Evolutionary conservation across 305 asterid species (phyloP).

Genomic region (Plantago coronopus): DNA sequence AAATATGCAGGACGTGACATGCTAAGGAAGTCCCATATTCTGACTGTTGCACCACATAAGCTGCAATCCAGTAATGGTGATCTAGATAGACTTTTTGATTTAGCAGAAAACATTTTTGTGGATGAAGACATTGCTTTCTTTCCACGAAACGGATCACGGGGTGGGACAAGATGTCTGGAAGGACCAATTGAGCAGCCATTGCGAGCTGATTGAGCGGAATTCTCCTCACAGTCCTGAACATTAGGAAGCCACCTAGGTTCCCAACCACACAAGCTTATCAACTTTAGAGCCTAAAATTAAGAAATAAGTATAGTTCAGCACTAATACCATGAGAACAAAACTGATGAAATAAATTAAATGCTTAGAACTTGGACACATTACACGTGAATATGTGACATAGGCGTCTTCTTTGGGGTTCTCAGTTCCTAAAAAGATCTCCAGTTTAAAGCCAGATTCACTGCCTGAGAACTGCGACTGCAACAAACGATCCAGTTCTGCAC

Average conservation of each 20-base stretch:
- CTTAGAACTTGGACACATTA: conserved; percentile 35
- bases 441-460: conserved; percentile 67
- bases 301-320: conserved; percentile 16
- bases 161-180: conserved; percentile 55
- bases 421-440: conserved; percentile 54
- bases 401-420: conserved; percentile 68
- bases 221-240: conserved; percentile 96
- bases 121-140: conserved; percentile 79
- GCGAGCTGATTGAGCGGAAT: conserved; percentile 97
- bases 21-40: conserved; percentile 88
- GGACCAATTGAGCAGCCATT: conserved; percentile 82
- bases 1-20: conserved; percentile 74
- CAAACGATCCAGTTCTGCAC: conserved; percentile 82
- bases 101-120: conserved; percentile 46
- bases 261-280: conserved; percentile 99
- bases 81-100: conserved; percentile 70
- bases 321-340: conserved; percentile 1
- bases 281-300: conserved; percentile 76
- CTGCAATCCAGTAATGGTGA: conserved; percentile 94
- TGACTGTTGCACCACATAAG: conserved; percentile 96
- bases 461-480: conserved; percentile 65
- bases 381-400: conserved; percentile 68
- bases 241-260: conserved; percentile 99
- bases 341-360: conserved; percentile 16
- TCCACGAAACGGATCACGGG: conserved; percentile 68